Base-by-base conservation (phyloP, 2,329 filamentous ascomycete species). In the Albifimbria verrucaria region DNA sequence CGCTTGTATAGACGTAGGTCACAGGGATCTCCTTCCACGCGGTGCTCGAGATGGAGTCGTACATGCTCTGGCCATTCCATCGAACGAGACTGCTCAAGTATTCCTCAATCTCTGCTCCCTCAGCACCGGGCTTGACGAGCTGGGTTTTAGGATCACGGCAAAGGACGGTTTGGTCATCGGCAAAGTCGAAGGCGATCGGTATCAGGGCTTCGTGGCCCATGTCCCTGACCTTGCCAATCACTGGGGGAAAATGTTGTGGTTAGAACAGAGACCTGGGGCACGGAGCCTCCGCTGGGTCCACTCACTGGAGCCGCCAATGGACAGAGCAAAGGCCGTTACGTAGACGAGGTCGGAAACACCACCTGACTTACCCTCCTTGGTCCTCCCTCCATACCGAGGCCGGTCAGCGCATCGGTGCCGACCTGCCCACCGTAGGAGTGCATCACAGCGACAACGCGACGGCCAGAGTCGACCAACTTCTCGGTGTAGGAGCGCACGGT, bases 161-260 rank as follows among this genome's bases (percentile, higher is more conserved):
- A 10, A 52, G 26, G 4, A 23, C 24, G 18, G 42, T 47, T 24
- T 17, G 47, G 18, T 52, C 50, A 17, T 52, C 50, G 5, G 50
- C 43, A 21, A 52, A 52, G n/a, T 52, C 43, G 26, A 52, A 52
- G 20, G 21, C 50, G 26, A 52, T 39, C 5, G 50, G 50, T 12
- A 52, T 39, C 5, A 48, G 28, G 23, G 42, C 50, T 23, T 48
- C 50, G 20, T 51, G 48, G 24, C 48, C 52, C 47, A 53, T 50
- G 15, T 50, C 48, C 41, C 45, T 45, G 41, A 60, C 51, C 25
- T 53, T 50, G 28, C 45, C 22, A 26, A 20, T n/a, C 39, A 36
- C 39, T 45, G n/a, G 2, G 20, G 36, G 11, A 21, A 4, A n/a
- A 6, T 15, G 11, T 32, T 12, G 15, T 39, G 18, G 32, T 12